Base-by-base conservation (phyloP, 352 stramenopile genomes). In the Globisporangium echinulatum region DNA sequence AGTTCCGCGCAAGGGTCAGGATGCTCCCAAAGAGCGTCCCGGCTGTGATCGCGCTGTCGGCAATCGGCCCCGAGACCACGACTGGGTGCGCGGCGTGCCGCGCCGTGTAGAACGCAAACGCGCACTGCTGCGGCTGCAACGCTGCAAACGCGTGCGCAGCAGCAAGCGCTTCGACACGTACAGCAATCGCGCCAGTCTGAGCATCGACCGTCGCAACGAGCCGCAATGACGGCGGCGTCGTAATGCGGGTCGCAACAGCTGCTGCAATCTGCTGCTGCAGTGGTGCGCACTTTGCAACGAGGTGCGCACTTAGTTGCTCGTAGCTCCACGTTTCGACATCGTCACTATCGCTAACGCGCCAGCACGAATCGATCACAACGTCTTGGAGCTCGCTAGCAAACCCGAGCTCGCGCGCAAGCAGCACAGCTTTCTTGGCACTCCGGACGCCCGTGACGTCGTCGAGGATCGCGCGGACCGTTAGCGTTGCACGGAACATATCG, bases 391-490 rank as follows among this genome's bases (percentile, higher is more conserved):
- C 71, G 1, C 85, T 66, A 19, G 87, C 63, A 54, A 98, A 85
- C 6, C 92, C 92, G 39, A 99, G 77, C 61, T 98, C 94, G 13
- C 88, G 85, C n/a, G 89, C 94, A 48, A 99, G 75, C 54, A 98
- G 78, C 61, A 98, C 88, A 1, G 96, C 77, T 61, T 92, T 96
- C 64, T 95, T 89, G 49, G 90, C 88, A 39, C 80, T 88, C 56
- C 92, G 92, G 40, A 92, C 70, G 48, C 94, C 93, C 61, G 74
- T 93, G 51, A 98, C 70, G 81, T 98, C 92, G 52, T 98, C 92
- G n/a, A 97, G 81, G 15, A 98, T 80, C 39, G 92, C 80, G 19
- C 71, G 70, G 52, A 88, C 73, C 33, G 61, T 79, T 53, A 92
- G 63, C 33, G 70, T 65, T 54, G 71, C 59, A 57, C 74, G 73